A percentile compares a stretch with the other conserved stretches of the same genome.
phyloP scores from a whole-genome alignment of 2,329 filamentous ascomycete genomes.

The Cladophialophora psammophila region DNA sequence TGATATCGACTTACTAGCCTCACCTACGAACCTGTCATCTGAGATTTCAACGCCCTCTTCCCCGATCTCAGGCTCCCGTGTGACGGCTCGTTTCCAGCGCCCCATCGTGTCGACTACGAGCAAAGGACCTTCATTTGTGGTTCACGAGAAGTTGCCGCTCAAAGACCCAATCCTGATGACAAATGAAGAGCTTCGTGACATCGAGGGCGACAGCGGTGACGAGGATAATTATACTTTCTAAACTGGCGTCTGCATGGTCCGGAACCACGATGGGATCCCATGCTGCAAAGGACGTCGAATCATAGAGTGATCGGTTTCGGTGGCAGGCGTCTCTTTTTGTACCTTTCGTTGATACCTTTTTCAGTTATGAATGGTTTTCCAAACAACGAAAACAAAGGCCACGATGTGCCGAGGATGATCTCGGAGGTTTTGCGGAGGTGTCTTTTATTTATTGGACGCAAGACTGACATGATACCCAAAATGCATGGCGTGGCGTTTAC shows the following conservation, averaged over 20 bases:
- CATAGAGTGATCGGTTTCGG: not conserved
- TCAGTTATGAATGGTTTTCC: not conserved
- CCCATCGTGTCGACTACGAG: not conserved
- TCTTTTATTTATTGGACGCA: not conserved
- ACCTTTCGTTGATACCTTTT: not conserved
- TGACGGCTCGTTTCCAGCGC: not conserved
- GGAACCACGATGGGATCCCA: slow-evolving; percentile 6
- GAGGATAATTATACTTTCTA: slow-evolving; percentile 30
- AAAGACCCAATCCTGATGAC: slow-evolving; percentile 29
- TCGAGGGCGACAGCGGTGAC: slow-evolving; percentile 12
- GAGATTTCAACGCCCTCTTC: not conserved
- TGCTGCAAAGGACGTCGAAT: not conserved
- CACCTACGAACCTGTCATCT: not conserved
- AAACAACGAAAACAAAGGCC: not conserved
- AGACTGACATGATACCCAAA: not conserved
- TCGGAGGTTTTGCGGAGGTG: not conserved
- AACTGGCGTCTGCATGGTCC: not conserved
- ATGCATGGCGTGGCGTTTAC: not conserved
- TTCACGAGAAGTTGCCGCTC: slow-evolving; percentile 7
- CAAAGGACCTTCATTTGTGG: not conserved
- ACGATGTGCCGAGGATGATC: not conserved
- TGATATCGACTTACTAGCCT: slow-evolving; percentile 7
- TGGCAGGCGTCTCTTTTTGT: not conserved
- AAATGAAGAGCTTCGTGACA: slow-evolving; percentile 15
- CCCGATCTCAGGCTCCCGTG: not conserved